Base-by-base conservation (phyloP, 768 basidiomycete genomes). In the Hericium erinaceus region DNA sequence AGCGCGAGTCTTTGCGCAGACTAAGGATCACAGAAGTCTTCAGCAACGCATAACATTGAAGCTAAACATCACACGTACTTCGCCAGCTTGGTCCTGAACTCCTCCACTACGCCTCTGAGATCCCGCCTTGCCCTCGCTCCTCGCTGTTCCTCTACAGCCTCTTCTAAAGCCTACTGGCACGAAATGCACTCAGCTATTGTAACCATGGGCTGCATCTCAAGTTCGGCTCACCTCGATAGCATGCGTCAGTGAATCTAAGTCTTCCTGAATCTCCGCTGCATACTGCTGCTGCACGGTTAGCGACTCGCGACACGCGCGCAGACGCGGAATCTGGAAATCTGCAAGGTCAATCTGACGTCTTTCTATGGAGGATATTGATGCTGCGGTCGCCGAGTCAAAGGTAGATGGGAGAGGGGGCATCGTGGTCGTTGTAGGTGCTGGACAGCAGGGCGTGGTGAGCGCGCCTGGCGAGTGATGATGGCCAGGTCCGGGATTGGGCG, bases 231-330 rank as follows among this genome's bases (percentile, higher is more conserved):
- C 85, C 75, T 95, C 88, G n/a, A 95, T 73, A 56, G 85, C 81
- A 40, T 76, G 74, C 7, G 76, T 73, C 20, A 88, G 76, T 0
- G 72, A 65, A 39, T 85, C 84, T 16, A 92, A 70, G 65, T 94
- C 92, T 55, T 87, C 86, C 33, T 90, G 75, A 58, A 94, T 69
- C 66, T 92, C 91, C 4, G 81, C 82, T 0, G 84, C 83, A 55
- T 87, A 75, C 51, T 82, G 79, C 66, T 92, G 86, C 64, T 95
- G 93, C 2, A 81, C 66, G 0, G 77, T 68, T 10, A 89, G 72
- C 1, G 92, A 86, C 0, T 88, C 91, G 9, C 70, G 74, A 68
- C 89, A 95, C 54, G 73, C 65, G 9, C 78, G 75, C 52, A 97
- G 74, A 2, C 87, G 81, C 1, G 92, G 89, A 38, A 97, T 77